Evolutionary conservation across 305 asterid genomes (phyloP).

Genomic region (Nicotiana rustica): DNA sequence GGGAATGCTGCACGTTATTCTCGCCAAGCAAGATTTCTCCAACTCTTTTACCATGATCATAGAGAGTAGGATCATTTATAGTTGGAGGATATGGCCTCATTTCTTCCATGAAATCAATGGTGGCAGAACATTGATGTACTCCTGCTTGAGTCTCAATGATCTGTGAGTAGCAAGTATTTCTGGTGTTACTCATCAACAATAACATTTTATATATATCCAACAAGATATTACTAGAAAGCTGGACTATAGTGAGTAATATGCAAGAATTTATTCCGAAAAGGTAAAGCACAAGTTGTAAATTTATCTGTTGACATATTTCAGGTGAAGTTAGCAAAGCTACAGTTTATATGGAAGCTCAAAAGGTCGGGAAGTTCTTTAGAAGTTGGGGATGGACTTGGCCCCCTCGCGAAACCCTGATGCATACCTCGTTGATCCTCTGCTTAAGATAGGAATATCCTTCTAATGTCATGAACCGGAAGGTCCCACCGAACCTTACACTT

Average conservation of each 20-base stretch:
- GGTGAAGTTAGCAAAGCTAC: background rate
- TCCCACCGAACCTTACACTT: slow-evolving; percentile 76
- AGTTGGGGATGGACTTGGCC: background rate
- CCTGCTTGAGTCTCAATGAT: slow-evolving; percentile 71
- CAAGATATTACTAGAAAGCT: background rate
- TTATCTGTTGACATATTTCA: background rate
- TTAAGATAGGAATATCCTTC: slow-evolving; percentile 62
- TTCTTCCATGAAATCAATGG: slow-evolving; percentile 65
- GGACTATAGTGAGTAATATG: background rate
- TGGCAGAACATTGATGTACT: slow-evolving; percentile 66
- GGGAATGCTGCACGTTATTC: slow-evolving; percentile 45
- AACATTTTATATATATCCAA: background rate
- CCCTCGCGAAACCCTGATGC: background rate
- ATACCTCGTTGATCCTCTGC: slow-evolving; percentile 79
- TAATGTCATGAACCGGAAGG: slow-evolving; percentile 67
- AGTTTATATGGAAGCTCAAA: slow-evolving; percentile 8
- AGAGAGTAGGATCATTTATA: slow-evolving; percentile 60
- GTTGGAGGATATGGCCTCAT: slow-evolving; percentile 68
- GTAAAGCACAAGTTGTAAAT: background rate
- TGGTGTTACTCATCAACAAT: background rate
- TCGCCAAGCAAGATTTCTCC: slow-evolving; percentile 71
- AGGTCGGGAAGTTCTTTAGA: background rate
- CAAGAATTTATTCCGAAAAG: background rate
- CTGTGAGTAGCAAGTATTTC: slow-evolving; percentile 42
- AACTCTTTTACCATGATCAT: slow-evolving; percentile 64